Base-by-base conservation (phyloP, 768 basidiomycete genomes). In the Pleurotus platypus region DNA sequence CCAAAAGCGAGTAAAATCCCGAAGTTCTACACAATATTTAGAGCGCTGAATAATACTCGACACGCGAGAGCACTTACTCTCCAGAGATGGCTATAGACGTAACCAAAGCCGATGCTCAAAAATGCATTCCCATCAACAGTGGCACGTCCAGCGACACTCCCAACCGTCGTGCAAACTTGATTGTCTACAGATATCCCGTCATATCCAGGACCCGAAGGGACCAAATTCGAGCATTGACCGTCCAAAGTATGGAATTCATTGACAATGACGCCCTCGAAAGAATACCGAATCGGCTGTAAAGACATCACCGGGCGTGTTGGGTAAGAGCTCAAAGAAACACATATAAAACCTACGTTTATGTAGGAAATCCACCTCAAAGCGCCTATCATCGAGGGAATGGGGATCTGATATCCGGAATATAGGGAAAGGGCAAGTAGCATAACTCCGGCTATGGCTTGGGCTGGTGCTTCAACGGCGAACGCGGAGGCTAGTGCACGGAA, bases 201-300 rank as follows among this genome's bases (percentile, higher is more conserved):
- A 59, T 90, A 90, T 1, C 82, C 82, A 0, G 85, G 70, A 0
- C 88, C 87, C 2, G 73, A 76, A 5, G 89, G 85, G 0, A 85
- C 82, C 11, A 89, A 70, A 43, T 73, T 67, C 22, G 86, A 72
- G 64, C 87, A 87, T 12, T 70, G 64, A 42, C 86, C 90, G 22
- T 87, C 67, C 7, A 89, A 70, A 0, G 81, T 85, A 62, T 81
- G 83, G 71, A 94, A 93, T 68, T 96, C 92, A 70, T 94, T 95
- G 24, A 82, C 76, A 66, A 96, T 77, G 42, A 93, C 68, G 0
- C 80, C 77, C 59, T 92, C 89, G 66, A 94, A 94, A 0, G 81
- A 86, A 65, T 85, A 93, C 1, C 74, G 78, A 37, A 90, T 58
- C 56, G 92, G 78, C 84, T 85, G 59, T 57, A 49, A 64, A 48